phyloP scores from a whole-genome alignment of 345 rosid genomes.

The Lepidium sativum region DNA sequence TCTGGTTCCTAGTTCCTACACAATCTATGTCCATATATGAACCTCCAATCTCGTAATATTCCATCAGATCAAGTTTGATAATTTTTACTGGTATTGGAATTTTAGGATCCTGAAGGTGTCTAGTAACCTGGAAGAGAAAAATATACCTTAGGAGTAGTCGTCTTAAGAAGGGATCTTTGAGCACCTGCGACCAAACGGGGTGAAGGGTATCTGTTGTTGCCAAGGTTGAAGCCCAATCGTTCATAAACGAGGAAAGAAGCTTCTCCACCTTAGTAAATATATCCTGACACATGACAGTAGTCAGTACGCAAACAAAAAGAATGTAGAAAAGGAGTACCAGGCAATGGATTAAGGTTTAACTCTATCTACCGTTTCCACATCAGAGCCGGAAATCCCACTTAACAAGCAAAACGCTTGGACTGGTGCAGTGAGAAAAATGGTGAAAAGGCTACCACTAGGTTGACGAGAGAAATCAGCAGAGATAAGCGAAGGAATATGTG shows the following conservation, averaged over 20 bases:
- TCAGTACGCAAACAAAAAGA: constrained; percentile 5
- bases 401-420: constrained; percentile 79
- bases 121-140: background rate
- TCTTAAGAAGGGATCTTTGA: constrained; percentile 81
- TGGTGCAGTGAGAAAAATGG: constrained; percentile 80
- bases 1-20: background rate
- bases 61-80: background rate
- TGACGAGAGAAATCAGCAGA: constrained; percentile 53
- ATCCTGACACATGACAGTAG: constrained; percentile 36
- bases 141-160: constrained; percentile 80
- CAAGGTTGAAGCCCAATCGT: constrained; percentile 73
- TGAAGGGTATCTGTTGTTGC: constrained; percentile 63
- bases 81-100: background rate
- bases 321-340: background rate
- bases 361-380: constrained; percentile 62
- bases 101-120: background rate
- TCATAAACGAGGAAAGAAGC: constrained; percentile 57
- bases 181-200: constrained; percentile 84
- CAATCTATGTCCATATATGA: background rate
- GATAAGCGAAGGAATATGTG: constrained; percentile 39
- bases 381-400: constrained; percentile 64
- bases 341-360: background rate
- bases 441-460: constrained; percentile 71
- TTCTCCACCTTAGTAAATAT: constrained; percentile 53
- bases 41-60: background rate